phyloP scores from a whole-genome alignment of 768 basidiomycete species.

The Xerocomus brunneocitrinus region DNA sequence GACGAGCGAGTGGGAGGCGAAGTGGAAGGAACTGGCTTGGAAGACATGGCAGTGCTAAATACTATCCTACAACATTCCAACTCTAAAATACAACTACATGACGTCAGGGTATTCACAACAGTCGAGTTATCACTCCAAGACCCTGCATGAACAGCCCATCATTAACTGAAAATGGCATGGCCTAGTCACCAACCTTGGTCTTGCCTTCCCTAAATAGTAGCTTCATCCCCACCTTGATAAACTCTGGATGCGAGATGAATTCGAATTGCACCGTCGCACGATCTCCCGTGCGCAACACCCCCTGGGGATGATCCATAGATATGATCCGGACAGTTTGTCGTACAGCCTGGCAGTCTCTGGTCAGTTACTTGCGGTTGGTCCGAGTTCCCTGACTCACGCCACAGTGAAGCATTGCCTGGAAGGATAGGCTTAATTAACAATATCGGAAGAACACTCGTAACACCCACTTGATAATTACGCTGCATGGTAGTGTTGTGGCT shows the following conservation, averaged over 20 bases:
- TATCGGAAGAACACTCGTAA: neutral
- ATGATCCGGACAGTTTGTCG: slow-evolving; percentile 90
- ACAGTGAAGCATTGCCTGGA: slow-evolving; percentile 87
- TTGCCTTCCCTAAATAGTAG: slow-evolving; percentile 92
- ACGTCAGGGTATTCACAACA: slow-evolving; percentile 39
- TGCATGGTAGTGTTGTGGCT: slow-evolving; percentile 93
- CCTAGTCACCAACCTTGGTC: slow-evolving; percentile 63
- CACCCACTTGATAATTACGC: slow-evolving; percentile 80
- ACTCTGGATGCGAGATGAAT: slow-evolving; percentile 90
- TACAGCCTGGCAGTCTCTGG: slow-evolving; percentile 53
- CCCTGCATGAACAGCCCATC: slow-evolving; percentile 41
- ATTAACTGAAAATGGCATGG: slow-evolving; percentile 7
- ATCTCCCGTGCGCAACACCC: slow-evolving; percentile 89
- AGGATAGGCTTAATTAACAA: neutral
- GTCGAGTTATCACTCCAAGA: slow-evolving; percentile 68
- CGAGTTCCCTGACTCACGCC: slow-evolving; percentile 49
- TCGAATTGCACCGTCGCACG: slow-evolving; percentile 92
- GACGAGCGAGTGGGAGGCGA: slow-evolving; percentile 20
- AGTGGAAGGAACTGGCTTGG: slow-evolving; percentile 8
- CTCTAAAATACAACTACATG: slow-evolving; percentile 1
- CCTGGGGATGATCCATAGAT: slow-evolving; percentile 87
- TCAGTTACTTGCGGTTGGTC: neutral
- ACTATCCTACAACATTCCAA: slow-evolving; percentile 19
- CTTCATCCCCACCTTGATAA: slow-evolving; percentile 90
- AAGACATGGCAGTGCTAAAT: slow-evolving; percentile 18